Evolutionary conservation across 2,329 filamentous ascomycete genomes (phyloP), one percentile per base, ranked within the genome.

Genomic region (Ploettnerulaceae sp.): DNA sequence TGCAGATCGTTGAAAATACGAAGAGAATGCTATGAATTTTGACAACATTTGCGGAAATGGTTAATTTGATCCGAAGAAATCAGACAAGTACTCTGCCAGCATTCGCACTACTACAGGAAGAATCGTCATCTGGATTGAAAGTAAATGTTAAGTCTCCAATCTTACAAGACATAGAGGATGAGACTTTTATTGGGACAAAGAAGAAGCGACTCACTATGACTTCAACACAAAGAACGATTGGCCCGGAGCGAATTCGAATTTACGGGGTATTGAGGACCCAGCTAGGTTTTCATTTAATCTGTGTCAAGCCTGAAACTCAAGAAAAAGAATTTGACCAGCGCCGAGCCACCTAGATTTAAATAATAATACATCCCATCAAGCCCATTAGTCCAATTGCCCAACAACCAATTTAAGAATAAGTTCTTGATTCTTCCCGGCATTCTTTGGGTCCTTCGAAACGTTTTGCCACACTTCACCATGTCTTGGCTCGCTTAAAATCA

Each of bases 391-490:
- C 47, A 65, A 36, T 46, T 52, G 56, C 8, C 71, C 75, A 1
- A 86, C 84, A 17, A 94, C 90, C 53, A 89, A 66, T 70, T 86
- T 87, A 59, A 98, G 64, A 12, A 96, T 76, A 65, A 95, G 89
- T 67, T 95, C 90, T 0, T 79, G 77, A 8, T 75, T 73, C 71
- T 84, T 84, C 45, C 77, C 71, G 18, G 85, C 86, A 66, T 95
- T 94, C 66, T 75, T 77, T 1, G 91, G 91, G 60, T 90, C 81
- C 74, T 98, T 98, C 14, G 84, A 81, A 3, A 96, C 74, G 7
- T 72, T 69, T 70, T 95, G 88, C 93, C 93, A 98, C 20, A 85
- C 71, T 73, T 98, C 93, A 11, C 93, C 93, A 66, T 98, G 89
- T 59, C 83, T 82, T 3, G 94, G 94, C 66, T 97, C 93, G 47